Conservation (phyloP, 768 basidiomycete species). For the Leccinum arenicola region DNA sequence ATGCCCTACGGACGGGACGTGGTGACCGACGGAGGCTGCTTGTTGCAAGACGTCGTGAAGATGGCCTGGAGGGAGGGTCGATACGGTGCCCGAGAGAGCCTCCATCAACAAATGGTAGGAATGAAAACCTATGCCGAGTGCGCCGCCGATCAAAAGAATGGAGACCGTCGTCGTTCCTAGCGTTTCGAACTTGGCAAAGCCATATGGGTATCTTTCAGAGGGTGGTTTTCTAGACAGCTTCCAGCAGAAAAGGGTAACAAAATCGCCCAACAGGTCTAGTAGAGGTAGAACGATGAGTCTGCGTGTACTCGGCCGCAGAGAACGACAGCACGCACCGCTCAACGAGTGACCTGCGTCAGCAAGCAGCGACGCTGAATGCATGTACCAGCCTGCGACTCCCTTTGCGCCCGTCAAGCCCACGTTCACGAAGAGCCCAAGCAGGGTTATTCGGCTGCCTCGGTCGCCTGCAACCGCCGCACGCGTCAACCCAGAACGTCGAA, state of each 20-base stretch:
- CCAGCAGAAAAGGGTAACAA: slow-evolving; percentile 90
- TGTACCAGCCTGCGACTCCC: slow-evolving; percentile 82
- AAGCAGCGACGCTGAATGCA: slow-evolving; percentile 87
- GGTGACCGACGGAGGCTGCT: slow-evolving; percentile 52
- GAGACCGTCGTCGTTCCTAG: slow-evolving; percentile 91
- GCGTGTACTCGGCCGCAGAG: background rate
- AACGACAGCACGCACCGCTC: slow-evolving; percentile 61
- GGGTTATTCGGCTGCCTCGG: slow-evolving; percentile 78
- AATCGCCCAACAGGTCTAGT: slow-evolving; percentile 84
- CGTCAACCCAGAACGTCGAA: background rate
- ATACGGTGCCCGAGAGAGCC: slow-evolving; percentile 62
- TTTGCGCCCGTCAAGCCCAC: slow-evolving; percentile 80
- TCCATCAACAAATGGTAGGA: slow-evolving; percentile 82
- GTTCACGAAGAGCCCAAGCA: slow-evolving; percentile 82
- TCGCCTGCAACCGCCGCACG: slow-evolving; percentile 49
- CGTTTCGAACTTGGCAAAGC: slow-evolving; percentile 93
- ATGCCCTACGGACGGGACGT: slow-evolving; percentile 52
- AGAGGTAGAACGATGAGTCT: slow-evolving; percentile 7
- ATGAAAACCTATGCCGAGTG: slow-evolving; percentile 85
- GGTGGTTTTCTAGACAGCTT: slow-evolving; percentile 80
- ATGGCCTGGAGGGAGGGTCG: slow-evolving; percentile 61
- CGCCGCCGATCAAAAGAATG: slow-evolving; percentile 80
- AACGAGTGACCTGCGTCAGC: slow-evolving; percentile 93
- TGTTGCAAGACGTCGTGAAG: slow-evolving; percentile 61
- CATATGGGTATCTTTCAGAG: slow-evolving; percentile 77